Percentiles rank a stretch among this genome's conserved stretches.
These are phyloP conservation scores for Calonectria hongkongensis DNA, from an alignment of 2,329 filamentous ascomycete species.

Conservation along the genomic window DNA sequence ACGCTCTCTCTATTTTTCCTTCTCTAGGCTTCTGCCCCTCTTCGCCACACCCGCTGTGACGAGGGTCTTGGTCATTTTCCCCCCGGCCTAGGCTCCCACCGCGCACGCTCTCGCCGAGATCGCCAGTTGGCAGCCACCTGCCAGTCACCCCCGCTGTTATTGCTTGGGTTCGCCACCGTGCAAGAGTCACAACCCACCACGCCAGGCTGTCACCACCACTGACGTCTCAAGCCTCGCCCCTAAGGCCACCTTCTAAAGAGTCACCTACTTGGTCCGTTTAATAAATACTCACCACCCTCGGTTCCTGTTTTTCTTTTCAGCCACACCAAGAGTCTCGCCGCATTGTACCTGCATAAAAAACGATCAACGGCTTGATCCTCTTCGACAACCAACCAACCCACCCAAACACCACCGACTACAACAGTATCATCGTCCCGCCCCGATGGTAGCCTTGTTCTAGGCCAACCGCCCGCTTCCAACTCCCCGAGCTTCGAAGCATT, in stretches of 20 bases:
- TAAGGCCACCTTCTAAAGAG: constrained; percentile 59
- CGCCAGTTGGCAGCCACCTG: constrained; percentile 60
- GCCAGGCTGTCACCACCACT: constrained; percentile 54
- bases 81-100: constrained; percentile 52
- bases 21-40: constrained; percentile 51
- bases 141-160: constrained; percentile 55
- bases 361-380: constrained; percentile 48
- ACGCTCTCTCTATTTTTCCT: constrained; percentile 41
- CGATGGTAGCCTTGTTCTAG: constrained; percentile 61
- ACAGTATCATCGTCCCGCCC: constrained; percentile 38
- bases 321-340: constrained; percentile 51
- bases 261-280: constrained; percentile 56
- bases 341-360: constrained; percentile 58
- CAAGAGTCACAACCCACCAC: constrained; percentile 61
- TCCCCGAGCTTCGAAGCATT: constrained; percentile 58
- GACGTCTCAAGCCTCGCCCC: constrained; percentile 58
- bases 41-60: constrained; percentile 55
- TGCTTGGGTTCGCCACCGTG: constrained; percentile 61
- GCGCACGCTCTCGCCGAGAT: constrained; percentile 62
- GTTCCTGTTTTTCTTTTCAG: constrained; percentile 48
- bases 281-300: constrained; percentile 57
- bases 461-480: constrained; percentile 54
- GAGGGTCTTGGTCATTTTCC: constrained; percentile 52
- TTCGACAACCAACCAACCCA: constrained; percentile 29
- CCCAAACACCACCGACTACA: constrained; percentile 27